Percentiles rank a stretch among this genome's conserved stretches.
phyloP scores from a whole-genome alignment of 202 grass and related monocot species.

The Bolboschoenoplectus hybrid region DNA sequence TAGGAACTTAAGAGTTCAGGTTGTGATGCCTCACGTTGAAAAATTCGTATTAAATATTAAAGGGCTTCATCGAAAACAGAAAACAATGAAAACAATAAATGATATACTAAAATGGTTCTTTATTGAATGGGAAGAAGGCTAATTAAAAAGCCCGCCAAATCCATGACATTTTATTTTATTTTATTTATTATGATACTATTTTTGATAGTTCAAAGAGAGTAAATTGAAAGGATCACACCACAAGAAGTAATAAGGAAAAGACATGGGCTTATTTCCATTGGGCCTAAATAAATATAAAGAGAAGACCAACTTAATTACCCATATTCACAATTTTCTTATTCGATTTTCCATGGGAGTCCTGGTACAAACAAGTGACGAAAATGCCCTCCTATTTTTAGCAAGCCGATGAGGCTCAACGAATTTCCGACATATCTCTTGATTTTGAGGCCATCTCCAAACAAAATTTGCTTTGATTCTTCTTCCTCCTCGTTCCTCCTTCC shows the following conservation, averaged over 20 bases:
- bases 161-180: too few species aligned
- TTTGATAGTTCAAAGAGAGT: background rate
- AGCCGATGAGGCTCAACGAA: background rate
- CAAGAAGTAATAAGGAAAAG: background rate
- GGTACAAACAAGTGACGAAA: background rate
- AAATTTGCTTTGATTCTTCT: background rate
- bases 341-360: background rate
- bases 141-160: too few species aligned
- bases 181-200: too few species aligned
- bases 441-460: background rate
- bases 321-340: background rate
- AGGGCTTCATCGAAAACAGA: too few species aligned
- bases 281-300: background rate
- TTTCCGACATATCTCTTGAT: background rate
- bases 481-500: background rate
- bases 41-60: too few species aligned
- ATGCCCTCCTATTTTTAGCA: slow-evolving; percentile 18
- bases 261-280: slow-evolving; percentile 5
- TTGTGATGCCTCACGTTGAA: too few species aligned
- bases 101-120: too few species aligned
- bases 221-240: background rate
- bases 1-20: too few species aligned
- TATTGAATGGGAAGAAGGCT: too few species aligned
- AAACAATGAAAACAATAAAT: too few species aligned
- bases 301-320: too few species aligned